phyloP scores from a whole-genome alignment of 1,284 basidiomycete genomes.

The Melampsora americana region DNA sequence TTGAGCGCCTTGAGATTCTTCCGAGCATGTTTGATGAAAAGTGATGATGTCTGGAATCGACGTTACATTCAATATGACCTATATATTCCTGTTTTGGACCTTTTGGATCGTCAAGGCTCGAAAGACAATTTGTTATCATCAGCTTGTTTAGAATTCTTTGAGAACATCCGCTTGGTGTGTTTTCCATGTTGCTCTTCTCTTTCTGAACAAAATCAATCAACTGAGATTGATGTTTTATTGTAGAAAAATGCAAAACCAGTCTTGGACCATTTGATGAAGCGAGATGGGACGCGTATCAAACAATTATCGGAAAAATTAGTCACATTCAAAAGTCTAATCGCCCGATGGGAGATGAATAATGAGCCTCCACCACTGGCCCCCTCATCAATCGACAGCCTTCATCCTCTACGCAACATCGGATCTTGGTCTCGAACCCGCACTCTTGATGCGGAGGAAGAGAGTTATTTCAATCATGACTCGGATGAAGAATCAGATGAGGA shows the following conservation, averaged over 20 bases:
- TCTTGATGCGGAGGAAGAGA: slow-evolving; percentile 38
- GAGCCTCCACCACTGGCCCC: slow-evolving; percentile 55
- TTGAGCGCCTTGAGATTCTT: slow-evolving; percentile 78
- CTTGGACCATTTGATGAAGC: slow-evolving; percentile 78
- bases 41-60: slow-evolving; percentile 79
- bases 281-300: slow-evolving; percentile 67
- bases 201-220: neutral
- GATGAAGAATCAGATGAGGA: slow-evolving; percentile 37
- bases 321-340: slow-evolving; percentile 70
- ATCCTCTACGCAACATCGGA: slow-evolving; percentile 28
- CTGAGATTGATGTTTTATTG: slow-evolving; percentile 31
- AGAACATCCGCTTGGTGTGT: slow-evolving; percentile 75
- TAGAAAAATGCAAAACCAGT: slow-evolving; percentile 67
- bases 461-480: slow-evolving; percentile 38
- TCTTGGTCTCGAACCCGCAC: slow-evolving; percentile 37
- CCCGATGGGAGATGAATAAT: slow-evolving; percentile 84
- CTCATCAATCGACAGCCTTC: neutral
- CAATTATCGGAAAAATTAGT: slow-evolving; percentile 64
- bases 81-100: slow-evolving; percentile 73
- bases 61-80: slow-evolving; percentile 82
- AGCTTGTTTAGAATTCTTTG: slow-evolving; percentile 92
- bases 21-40: slow-evolving; percentile 74
- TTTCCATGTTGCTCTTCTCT: slow-evolving; percentile 19
- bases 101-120: slow-evolving; percentile 74
- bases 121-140: slow-evolving; percentile 89